Evolutionary conservation across 1,284 basidiomycete genomes (phyloP).

Genomic region (Irpex sp.): DNA sequence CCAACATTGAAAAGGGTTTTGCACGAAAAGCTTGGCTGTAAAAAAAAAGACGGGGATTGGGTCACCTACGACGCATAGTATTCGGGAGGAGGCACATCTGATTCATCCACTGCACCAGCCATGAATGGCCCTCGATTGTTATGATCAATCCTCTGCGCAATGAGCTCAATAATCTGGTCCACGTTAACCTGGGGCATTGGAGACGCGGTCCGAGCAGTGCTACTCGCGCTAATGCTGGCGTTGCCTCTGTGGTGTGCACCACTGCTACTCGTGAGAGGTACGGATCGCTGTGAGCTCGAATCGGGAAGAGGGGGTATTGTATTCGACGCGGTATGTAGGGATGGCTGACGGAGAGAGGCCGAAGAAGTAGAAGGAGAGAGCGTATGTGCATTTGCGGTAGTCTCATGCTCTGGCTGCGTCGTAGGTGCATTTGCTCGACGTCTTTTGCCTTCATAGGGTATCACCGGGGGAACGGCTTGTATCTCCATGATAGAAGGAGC

Average conservation of each 20-base stretch:
- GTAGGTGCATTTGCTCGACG: neutral
- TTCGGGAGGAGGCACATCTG: neutral
- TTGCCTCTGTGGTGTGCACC: neutral
- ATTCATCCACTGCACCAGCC: neutral
- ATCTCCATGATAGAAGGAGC: neutral
- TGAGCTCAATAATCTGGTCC: conserved; percentile 11
- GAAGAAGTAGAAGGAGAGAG: neutral
- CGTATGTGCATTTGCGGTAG: too few relatives aligned
- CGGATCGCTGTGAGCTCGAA: neutral
- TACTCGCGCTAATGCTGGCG: neutral
- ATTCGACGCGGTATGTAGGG: neutral
- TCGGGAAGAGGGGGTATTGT: too few relatives aligned
- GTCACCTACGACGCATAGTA: neutral
- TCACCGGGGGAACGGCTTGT: neutral
- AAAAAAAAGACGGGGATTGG: too few relatives aligned
- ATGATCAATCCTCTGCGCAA: conserved; percentile 12
- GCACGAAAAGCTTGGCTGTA: too few relatives aligned
- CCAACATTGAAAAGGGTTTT: too few relatives aligned
- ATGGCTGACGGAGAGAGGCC: too few relatives aligned
- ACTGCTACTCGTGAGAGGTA: neutral
- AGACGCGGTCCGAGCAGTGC: neutral
- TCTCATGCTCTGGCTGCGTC: too few relatives aligned
- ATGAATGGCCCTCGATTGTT: neutral
- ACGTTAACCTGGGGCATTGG: neutral
- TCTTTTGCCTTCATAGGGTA: neutral